phyloP scores from a whole-genome alignment of 2,329 filamentous ascomycete genomes.

The Coniochaeta pulveracea region DNA sequence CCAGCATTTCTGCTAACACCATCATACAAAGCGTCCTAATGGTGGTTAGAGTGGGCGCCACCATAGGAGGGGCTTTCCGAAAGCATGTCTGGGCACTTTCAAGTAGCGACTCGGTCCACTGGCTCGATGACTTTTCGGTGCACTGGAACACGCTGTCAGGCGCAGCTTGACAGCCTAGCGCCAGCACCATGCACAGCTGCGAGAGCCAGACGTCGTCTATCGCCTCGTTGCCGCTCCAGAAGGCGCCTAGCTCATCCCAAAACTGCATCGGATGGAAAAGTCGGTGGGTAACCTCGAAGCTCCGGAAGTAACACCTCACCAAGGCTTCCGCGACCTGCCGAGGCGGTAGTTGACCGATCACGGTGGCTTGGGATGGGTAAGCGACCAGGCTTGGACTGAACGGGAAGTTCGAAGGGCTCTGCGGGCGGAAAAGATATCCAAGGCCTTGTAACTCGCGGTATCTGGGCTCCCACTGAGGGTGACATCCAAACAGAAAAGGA shows the following conservation, averaged over 20 bases:
- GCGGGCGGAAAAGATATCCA: conserved; percentile 11
- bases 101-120: conserved; percentile 13
- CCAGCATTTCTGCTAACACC: conserved; percentile 12
- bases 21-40: conserved; percentile 15
- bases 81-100: conserved; percentile 14
- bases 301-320: conserved; percentile 12
- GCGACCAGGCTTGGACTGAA: conserved; percentile 11
- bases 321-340: conserved; percentile 11
- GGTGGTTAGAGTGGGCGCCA: conserved; percentile 11
- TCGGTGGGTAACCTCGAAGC: conserved; percentile 14
- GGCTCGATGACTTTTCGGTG: conserved; percentile 9
- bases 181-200: conserved; percentile 16
- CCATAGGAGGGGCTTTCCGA: conserved; percentile 10
- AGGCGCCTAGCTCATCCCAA: conserved; percentile 10
- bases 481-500: conserved; percentile 13
- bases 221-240: conserved; percentile 10
- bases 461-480: conserved; percentile 12
- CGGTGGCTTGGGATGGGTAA: conserved; percentile 7
- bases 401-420: conserved; percentile 14
- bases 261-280: conserved; percentile 13
- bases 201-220: conserved; percentile 13
- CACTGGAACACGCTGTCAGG: conserved; percentile 9
- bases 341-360: conserved; percentile 12
- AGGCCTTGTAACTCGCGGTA: conserved; percentile 14
- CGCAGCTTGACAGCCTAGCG: conserved; percentile 12